These are phyloP conservation scores for Termitomyces heimii DNA, from an alignment of 768 basidiomycete genomes.

Conservation along the genomic window DNA sequence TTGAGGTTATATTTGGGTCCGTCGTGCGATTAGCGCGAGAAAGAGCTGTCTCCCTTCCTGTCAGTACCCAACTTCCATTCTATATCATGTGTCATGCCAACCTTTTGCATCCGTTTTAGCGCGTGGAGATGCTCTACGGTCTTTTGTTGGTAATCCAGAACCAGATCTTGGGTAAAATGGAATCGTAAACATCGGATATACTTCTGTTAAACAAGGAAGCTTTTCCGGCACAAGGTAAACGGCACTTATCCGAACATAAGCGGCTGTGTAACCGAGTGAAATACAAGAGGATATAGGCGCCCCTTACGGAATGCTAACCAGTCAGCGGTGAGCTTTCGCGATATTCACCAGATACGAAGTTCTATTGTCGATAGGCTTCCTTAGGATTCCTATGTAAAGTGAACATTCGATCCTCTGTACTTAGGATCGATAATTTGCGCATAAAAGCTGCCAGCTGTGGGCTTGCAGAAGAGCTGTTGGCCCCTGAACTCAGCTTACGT, in stretches of 20 bases:
- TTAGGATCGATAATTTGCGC: neutral
- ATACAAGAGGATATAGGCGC: too few relatives aligned
- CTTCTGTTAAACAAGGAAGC: neutral
- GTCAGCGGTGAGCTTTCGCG: too few relatives aligned
- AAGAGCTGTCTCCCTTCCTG: constrained; percentile 40
- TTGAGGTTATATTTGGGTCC: constrained; percentile 62
- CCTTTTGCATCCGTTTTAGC: constrained; percentile 24
- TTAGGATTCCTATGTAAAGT: neutral
- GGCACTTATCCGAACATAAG: neutral
- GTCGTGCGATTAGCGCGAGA: constrained; percentile 48
- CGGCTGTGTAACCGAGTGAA: too few relatives aligned
- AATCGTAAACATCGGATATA: neutral
- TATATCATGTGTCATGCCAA: neutral
- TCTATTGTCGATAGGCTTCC: neutral
- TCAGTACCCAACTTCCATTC: constrained; percentile 22
- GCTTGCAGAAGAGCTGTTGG: too few relatives aligned
- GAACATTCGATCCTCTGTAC: too few relatives aligned
- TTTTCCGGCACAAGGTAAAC: neutral
- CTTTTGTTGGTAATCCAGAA: constrained; percentile 57
- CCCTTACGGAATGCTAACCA: too few relatives aligned
- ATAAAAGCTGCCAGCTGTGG: too few relatives aligned
- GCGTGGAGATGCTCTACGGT: constrained; percentile 58
- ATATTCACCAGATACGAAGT: neutral
- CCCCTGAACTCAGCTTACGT: too few relatives aligned
- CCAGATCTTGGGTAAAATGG: constrained; percentile 41